Percentiles rank a stretch among this genome's conserved stretches.
Conservation (phyloP, 495 filamentous ascomycete genomes). For the Podospora pseudopauciseta region DNA sequence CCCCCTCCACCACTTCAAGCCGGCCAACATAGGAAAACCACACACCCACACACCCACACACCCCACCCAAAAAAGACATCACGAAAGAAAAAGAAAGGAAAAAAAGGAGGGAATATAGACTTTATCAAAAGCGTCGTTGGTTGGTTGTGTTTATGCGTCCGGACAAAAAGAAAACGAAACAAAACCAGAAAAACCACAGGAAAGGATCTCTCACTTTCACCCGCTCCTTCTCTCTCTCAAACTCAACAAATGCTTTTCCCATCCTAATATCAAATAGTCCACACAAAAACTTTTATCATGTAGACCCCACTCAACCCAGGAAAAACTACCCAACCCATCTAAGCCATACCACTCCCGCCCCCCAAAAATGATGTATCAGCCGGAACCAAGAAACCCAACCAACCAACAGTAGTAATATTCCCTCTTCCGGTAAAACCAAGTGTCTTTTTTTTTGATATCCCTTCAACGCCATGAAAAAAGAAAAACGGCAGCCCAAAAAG, state of each 20-base stretch:
- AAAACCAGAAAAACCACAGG: neutral
- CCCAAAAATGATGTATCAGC: neutral
- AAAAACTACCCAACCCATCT: neutral
- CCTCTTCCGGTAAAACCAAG: neutral
- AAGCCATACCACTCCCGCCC: neutral
- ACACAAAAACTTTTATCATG: neutral
- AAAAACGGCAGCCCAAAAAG: neutral
- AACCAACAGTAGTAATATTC: neutral
- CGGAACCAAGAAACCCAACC: neutral
- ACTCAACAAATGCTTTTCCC: neutral
- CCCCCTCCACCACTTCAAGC: neutral
- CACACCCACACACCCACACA: neutral
- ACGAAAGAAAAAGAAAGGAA: neutral
- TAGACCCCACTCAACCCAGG: neutral
- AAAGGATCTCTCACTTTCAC: neutral
- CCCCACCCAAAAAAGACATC: neutral
- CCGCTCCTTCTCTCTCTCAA: neutral
- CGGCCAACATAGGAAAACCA: neutral
- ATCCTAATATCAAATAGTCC: neutral
- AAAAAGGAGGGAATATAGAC: constrained; percentile 1
- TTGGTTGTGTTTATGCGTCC: neutral
- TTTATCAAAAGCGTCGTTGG: neutral
- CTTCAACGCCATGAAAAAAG: neutral
- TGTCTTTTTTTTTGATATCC: neutral
- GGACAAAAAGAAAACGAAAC: neutral